These are phyloP conservation scores for Detonula confervacea DNA, from an alignment of 352 stramenopile species.

Conservation along the genomic window DNA sequence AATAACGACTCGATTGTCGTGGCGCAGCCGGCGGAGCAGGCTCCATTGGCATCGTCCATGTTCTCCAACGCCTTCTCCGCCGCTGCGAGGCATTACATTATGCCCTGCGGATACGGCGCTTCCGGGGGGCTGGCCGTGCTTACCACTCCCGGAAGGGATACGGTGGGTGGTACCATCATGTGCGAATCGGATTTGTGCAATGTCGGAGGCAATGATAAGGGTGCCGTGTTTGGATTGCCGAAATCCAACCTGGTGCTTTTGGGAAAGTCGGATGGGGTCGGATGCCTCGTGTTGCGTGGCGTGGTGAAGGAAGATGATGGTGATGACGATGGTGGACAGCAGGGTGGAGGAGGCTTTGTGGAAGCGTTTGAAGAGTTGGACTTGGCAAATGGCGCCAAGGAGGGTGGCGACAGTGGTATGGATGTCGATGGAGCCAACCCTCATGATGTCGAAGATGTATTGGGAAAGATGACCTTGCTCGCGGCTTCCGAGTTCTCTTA, in stretches of 20 bases:
- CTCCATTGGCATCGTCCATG: constrained; percentile 5
- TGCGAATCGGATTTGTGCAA: constrained; percentile 50
- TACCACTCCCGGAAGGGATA: constrained; percentile 70
- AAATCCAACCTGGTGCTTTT: constrained; percentile 65
- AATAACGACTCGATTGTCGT: background rate
- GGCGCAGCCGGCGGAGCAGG: background rate
- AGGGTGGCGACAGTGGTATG: constrained; percentile 22
- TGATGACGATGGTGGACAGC: background rate
- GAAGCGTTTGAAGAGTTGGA: constrained; percentile 54
- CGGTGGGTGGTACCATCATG: constrained; percentile 51
- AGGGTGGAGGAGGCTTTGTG: background rate
- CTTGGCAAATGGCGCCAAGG: constrained; percentile 7
- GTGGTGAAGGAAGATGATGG: constrained; percentile 18
- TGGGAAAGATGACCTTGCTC: constrained; percentile 41
- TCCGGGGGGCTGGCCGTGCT: constrained; percentile 75
- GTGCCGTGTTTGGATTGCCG: constrained; percentile 45
- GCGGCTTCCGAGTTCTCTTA: constrained; percentile 42
- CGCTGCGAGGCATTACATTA: constrained; percentile 56
- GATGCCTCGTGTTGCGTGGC: constrained; percentile 54
- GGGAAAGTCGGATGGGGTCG: constrained; percentile 46
- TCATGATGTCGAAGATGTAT: constrained; percentile 32
- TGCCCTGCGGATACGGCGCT: constrained; percentile 77
- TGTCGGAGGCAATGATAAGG: constrained; percentile 36
- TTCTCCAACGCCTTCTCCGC: constrained; percentile 54
- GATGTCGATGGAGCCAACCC: constrained; percentile 25